These are phyloP conservation scores for Aureobasidium sp. DNA, from an alignment of 2,329 filamentous ascomycete genomes.

Conservation along the genomic window DNA sequence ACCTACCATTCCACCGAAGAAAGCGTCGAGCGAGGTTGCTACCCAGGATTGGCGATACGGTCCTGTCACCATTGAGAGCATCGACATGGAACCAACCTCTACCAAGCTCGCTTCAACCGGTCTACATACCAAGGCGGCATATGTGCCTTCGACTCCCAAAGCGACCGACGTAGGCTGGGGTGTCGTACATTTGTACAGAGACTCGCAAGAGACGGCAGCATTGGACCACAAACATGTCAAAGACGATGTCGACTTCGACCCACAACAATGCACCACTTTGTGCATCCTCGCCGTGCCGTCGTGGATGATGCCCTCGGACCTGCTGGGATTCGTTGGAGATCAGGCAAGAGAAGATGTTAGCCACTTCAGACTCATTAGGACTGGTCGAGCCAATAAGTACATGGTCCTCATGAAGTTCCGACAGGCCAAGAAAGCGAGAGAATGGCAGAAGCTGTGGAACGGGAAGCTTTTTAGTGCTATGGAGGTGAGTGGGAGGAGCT, in stretches of 20 bases:
- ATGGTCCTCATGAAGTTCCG: conserved; percentile 95
- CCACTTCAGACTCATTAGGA: conserved; percentile 92
- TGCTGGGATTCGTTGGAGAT: conserved; percentile 86
- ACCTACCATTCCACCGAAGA: conserved; percentile 27
- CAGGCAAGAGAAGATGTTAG: conserved; percentile 78
- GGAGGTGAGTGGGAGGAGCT: conserved; percentile 52
- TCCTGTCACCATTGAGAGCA: conserved; percentile 68
- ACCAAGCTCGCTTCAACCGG: conserved; percentile 51
- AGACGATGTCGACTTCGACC: conserved; percentile 29
- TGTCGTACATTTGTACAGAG: conserved; percentile 87
- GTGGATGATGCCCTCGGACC: conserved; percentile 85
- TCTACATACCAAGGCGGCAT: conserved; percentile 75
- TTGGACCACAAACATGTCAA: conserved; percentile 35
- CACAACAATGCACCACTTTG: conserved; percentile 73
- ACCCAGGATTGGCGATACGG: conserved; percentile 74
- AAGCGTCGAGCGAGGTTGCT: conserved; percentile 43
- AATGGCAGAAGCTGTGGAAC: conserved; percentile 83
- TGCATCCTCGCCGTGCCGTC: conserved; percentile 93
- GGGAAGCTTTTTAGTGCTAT: conserved; percentile 88
- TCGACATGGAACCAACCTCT: conserved; percentile 57
- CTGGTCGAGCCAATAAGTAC: conserved; percentile 80
- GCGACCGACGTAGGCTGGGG: conserved; percentile 83
- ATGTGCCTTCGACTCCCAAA: conserved; percentile 60
- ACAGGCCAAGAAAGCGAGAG: conserved; percentile 62
- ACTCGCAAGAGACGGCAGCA: conserved; percentile 65